Percentiles rank a stretch among this genome's conserved stretches.
Conservation (phyloP, 768 basidiomycete genomes). For the Tylopilus sp. region DNA sequence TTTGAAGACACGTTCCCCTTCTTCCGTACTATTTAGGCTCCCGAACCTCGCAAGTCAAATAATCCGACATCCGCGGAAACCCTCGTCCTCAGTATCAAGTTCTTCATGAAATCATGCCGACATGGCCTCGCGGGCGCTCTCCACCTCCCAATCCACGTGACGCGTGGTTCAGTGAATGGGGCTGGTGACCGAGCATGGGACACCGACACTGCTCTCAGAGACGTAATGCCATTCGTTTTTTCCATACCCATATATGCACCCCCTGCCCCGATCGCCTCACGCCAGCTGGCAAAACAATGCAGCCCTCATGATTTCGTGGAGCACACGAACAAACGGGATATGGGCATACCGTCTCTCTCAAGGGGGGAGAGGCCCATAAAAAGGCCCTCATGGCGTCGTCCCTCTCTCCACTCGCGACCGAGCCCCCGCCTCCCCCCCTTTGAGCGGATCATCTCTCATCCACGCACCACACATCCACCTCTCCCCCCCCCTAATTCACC, state of each 20-base stretch:
- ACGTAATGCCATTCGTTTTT: constrained; percentile 10
- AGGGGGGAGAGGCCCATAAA: constrained; percentile 11
- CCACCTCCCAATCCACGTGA: not conserved
- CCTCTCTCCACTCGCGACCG: not conserved
- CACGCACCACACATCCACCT: not conserved
- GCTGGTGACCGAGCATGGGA: not conserved
- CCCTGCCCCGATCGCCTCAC: constrained; percentile 18
- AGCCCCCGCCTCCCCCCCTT: not conserved
- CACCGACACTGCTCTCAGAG: constrained; percentile 1
- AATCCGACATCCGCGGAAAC: constrained; percentile 3
- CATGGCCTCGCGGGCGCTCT: too few relatives aligned
- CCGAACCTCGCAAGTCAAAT: not conserved
- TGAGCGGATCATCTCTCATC: too few relatives aligned
- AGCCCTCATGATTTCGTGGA: not conserved
- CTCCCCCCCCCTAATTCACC: not conserved
- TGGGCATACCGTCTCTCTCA: constrained; percentile 7
- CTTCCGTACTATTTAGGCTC: constrained; percentile 13
- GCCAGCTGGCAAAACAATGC: constrained; percentile 1
- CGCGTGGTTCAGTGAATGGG: not conserved
- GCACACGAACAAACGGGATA: not conserved
- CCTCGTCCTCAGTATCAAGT: not conserved
- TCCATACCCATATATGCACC: not conserved
- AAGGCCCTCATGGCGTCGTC: not conserved
- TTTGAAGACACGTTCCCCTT: constrained; percentile 9
- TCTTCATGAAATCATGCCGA: not conserved